A percentile compares a stretch with the other conserved stretches of the same genome.
phyloP scores from a whole-genome alignment of 208 protist genomes.

The Acanthamoeba triangularis region DNA sequence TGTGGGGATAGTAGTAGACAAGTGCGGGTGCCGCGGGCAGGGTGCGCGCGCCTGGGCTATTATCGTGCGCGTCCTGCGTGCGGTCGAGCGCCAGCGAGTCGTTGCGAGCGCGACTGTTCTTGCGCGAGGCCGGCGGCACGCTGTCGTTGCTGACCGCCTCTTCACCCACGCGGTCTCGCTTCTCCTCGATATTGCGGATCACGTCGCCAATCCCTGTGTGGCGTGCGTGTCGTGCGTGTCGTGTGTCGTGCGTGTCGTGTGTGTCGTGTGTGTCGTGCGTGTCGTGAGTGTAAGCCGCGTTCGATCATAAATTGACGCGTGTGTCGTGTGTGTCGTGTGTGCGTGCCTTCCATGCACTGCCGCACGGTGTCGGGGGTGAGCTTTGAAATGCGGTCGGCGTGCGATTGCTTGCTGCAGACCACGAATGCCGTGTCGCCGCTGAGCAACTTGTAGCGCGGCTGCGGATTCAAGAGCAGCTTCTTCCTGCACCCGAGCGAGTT shows the following conservation, averaged over 20 bases:
- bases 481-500: background rate
- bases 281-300: too few relatives aligned
- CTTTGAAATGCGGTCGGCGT: background rate
- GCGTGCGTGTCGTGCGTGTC: too few relatives aligned
- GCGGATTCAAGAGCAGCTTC: constrained; percentile 24
- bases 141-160: background rate
- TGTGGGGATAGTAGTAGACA: background rate
- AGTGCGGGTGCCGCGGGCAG: too few relatives aligned
- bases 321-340: background rate
- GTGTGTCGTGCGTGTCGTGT: too few relatives aligned
- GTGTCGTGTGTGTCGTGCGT: background rate
- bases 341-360: background rate
- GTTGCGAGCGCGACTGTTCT: background rate
- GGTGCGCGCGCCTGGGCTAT: background rate
- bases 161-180: background rate
- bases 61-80: background rate
- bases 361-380: background rate
- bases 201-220: too few relatives aligned
- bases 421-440: background rate
- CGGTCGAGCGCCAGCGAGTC: too few relatives aligned
- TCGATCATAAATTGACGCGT: background rate
- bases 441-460: constrained; percentile 18
- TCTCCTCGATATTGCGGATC: too few relatives aligned
- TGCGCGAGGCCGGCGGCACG: background rate
- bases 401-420: background rate